Evolutionary conservation across 257 asterid species (phyloP).

Genomic region (Fraxinus cuspidata): DNA sequence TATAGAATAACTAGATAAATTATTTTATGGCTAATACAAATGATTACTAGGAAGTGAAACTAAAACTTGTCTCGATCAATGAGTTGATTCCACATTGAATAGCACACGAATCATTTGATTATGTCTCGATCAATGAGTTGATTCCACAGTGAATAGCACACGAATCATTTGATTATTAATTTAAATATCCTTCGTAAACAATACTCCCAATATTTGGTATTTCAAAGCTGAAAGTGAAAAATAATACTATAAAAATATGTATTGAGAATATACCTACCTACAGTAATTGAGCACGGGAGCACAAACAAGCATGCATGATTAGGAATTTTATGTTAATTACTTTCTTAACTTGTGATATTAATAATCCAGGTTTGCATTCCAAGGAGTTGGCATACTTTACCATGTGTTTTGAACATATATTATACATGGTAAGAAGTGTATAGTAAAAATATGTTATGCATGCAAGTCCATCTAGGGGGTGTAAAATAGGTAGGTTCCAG

Average conservation of each 20-base stretch:
- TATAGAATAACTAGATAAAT: no score
- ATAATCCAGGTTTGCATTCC: background rate
- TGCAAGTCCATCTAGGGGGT: no score
- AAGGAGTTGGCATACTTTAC: background rate
- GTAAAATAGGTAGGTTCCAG: no score
- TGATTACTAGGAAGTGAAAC: background rate
- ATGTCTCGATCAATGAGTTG: slow-evolving; percentile 14
- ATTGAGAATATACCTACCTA: slow-evolving; percentile 20
- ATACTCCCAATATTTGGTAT: slow-evolving; percentile 52
- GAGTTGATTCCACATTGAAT: background rate
- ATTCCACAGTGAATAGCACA: slow-evolving; percentile 1
- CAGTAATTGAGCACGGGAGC: slow-evolving; percentile 37
- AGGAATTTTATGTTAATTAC: slow-evolving; percentile 35
- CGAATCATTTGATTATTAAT: slow-evolving; percentile 40
- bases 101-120: slow-evolving; percentile 31
- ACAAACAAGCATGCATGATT: slow-evolving; percentile 41
- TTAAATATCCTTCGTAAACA: slow-evolving; percentile 37
- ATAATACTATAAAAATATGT: slow-evolving; percentile 19
- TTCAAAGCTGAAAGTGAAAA: slow-evolving; percentile 43
- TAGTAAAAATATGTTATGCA: background rate
- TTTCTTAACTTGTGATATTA: slow-evolving; percentile 13
- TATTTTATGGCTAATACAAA: background rate
- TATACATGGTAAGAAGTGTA: background rate
- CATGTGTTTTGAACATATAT: no score
- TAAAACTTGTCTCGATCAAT: background rate